phyloP scores from a whole-genome alignment of 2,329 filamentous ascomycete species.

The Colletotrichum endophyticum region DNA sequence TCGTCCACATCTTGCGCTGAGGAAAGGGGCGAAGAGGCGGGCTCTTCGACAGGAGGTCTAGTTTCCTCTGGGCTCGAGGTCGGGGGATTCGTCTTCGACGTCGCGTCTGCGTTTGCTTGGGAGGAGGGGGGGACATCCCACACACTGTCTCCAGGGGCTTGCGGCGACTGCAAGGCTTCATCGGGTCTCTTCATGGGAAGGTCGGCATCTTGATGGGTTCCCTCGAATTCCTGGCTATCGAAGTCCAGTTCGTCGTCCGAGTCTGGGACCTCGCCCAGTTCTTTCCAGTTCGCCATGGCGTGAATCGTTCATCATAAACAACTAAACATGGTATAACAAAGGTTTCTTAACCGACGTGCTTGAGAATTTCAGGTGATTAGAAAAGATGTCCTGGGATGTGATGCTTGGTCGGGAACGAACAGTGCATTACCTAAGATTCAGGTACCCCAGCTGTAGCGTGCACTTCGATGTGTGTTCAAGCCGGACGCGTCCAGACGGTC shows the following conservation, averaged over 20 bases:
- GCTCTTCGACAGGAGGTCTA: slow-evolving; percentile 3
- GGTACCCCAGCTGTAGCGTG: not conserved
- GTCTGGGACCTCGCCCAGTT: slow-evolving; percentile 55
- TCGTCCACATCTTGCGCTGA: slow-evolving; percentile 33
- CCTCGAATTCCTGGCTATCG: slow-evolving; percentile 35
- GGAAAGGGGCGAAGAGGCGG: slow-evolving; percentile 39
- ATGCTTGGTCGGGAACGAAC: not conserved
- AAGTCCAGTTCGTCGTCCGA: slow-evolving; percentile 53
- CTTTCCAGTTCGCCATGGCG: slow-evolving; percentile 54
- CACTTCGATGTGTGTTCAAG: not conserved
- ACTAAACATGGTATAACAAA: not conserved
- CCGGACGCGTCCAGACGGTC: slow-evolving; percentile 9
- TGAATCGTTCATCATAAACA: slow-evolving; percentile 20
- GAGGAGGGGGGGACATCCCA: slow-evolving; percentile 42
- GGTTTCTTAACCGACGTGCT: not conserved
- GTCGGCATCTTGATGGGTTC: not conserved
- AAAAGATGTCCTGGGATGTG: not conserved
- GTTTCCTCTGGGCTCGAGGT: not conserved
- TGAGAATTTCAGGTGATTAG: not conserved
- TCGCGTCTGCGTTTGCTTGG: not conserved
- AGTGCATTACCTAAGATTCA: slow-evolving; percentile 8
- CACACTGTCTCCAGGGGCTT: slow-evolving; percentile 26
- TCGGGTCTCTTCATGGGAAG: not conserved
- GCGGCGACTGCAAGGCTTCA: slow-evolving; percentile 6
- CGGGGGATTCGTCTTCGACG: not conserved